Conservation (phyloP, 148 eudicot genomes). For the Vaccinium myrtillus region DNA sequence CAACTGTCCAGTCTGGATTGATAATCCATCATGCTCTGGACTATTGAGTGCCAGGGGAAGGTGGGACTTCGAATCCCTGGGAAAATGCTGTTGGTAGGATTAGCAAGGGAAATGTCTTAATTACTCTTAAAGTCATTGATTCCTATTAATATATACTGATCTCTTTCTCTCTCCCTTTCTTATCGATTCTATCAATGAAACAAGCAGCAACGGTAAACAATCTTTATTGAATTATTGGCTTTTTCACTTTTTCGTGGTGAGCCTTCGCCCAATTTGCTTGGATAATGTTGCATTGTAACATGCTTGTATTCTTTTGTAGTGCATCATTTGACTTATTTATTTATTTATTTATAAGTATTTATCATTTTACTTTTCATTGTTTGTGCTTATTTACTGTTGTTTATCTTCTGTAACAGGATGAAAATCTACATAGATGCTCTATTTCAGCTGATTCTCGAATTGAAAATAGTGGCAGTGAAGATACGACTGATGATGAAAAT, state of each 20-base stretch:
- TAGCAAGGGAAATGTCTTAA: too few species aligned
- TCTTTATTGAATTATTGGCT: neutral
- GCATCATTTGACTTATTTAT: neutral
- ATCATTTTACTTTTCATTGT: neutral
- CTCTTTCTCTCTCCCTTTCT: too few species aligned
- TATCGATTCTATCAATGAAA: too few species aligned
- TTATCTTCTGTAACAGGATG: slow-evolving; percentile 57
- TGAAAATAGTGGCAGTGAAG: slow-evolving; percentile 82
- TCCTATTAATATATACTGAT: too few species aligned
- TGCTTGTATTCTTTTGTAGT: neutral
- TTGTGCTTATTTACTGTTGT: slow-evolving; percentile 17
- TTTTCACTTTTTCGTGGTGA: neutral
- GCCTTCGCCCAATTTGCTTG: neutral
- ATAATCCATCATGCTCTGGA: too few species aligned
- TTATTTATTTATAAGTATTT: neutral
- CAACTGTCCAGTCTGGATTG: too few species aligned
- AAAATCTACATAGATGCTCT: slow-evolving; percentile 81
- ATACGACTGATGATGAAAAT: slow-evolving; percentile 73
- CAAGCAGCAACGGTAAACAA: too few species aligned
- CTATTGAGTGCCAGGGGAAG: too few species aligned
- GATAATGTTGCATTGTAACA: neutral
- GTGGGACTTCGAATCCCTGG: too few species aligned
- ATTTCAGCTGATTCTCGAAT: slow-evolving; percentile 87
- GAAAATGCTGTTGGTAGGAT: too few species aligned
- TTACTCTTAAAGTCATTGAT: too few species aligned